Evolutionary conservation across 805 yeast species (phyloP), one percentile per base, ranked within the genome.

Genomic region (Saccharomycopsis sp.): DNA sequence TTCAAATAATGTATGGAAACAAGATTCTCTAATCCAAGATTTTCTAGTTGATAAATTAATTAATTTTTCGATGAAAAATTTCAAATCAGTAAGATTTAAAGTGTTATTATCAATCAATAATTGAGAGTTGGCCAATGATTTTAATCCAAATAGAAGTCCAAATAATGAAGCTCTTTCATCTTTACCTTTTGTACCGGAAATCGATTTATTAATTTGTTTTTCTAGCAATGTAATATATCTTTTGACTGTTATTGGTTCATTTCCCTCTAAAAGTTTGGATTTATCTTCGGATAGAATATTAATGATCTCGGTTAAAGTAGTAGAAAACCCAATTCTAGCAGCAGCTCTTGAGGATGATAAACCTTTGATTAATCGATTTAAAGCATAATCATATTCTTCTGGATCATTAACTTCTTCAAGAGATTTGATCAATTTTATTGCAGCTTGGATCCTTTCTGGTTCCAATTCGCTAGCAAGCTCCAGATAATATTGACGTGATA

Each of bases 11-110:
- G 94, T 81, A 52, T 68, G 83, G 51, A 83, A 66, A 31, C 85
- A 68, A 3, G 94, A 75, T 58, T 89, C 96, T 45, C 94, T 66
- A 31, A 88, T 70, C 96, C 96, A 88, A 1, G 83, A 72, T 56
- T 88, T 89, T 27, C 62, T 49, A 12, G 63, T 56, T 0, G 94
- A 70, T 41, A 88, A 62, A 19, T 71, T 74, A 3, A 84, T 55
- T 28, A 82, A 51, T 23, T 63, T 55, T 3, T 64, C 59, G 21
- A 74, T 56, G 34, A 79, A 70, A 10, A 59, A 55, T 14, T 53
- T 45, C 37, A 66, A 61, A 35, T 67, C 64, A 13, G 27, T 29
- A 10, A 2, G 8, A 17, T 17, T 13, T 6, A 29, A 6, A 21
- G 5, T 28, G 21, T 15, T 15, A 31, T 31, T 52, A 56, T 1